Evolutionary conservation across 495 filamentous ascomycete genomes (phyloP), one percentile per base, ranked within the genome.

Genomic region (Annulohypoxylon nitens): DNA sequence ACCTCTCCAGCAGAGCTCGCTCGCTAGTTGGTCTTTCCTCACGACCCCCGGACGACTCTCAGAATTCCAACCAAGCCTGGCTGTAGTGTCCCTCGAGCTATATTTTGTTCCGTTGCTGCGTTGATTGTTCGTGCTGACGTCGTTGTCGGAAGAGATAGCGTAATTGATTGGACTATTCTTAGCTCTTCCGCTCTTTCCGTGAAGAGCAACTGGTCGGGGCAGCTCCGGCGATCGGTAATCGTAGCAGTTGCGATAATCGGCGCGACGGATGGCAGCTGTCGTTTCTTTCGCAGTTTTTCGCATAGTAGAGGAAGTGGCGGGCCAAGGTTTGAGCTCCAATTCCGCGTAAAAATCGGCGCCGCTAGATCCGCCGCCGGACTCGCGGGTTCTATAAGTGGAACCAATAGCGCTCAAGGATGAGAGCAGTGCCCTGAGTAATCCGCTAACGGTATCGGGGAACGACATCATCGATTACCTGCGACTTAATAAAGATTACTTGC

Each of bases 371-470:
- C 73, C 57, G 67, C 66, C 57, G 58, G 51, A 16, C 20, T 64
- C 59, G 63, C 57, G 67, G 67, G 43, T 57, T 63, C 61, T 67
- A 54, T 70, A 47, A 60, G 67, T 70, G 71, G 71, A 66, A 59
- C 71, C 66, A 62, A 63, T 43, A 30, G 48, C 63, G 64, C 39
- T 61, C 33, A 75, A 54, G 41, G 64, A 63, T 61, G 73, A 59
- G 45, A 74, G 8, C 36, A 41, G 9, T 25, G 57, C 61, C 67
- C 77, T 81, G 78, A 81, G 72, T 81, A 79, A 81, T 79, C 79
- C 69, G 14, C 71, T 43, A 53, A 76, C 65, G 61, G 67, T 43
- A 54, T 50, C 37, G 18, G 39, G 25, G 26, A 76, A 61, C 43
- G 70, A 73, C 75, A 73, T 77, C 71, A 63, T 75, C 59, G 68